Percentiles rank a stretch among this genome's conserved stretches.
Evolutionary conservation across 2,329 filamentous ascomycete species (phyloP).

Genomic region (Scytalidium sp.): DNA sequence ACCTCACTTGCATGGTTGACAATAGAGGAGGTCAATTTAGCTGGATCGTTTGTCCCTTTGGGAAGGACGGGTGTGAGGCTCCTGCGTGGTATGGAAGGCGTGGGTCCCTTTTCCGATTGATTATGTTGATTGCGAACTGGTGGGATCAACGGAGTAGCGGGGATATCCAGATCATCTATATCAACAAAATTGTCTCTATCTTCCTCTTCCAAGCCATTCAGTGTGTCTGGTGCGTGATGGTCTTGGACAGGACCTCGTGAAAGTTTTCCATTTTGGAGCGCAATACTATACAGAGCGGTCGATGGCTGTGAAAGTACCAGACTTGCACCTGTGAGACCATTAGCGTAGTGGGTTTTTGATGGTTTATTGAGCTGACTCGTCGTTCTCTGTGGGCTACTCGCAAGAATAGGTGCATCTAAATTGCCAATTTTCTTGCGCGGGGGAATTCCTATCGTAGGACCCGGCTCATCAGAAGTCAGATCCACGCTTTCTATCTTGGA

Average conservation of each 20-base stretch:
- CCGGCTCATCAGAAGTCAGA: not conserved
- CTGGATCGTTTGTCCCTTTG: not conserved
- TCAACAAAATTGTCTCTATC: not conserved
- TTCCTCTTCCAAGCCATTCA: not conserved
- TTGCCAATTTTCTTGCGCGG: not conserved
- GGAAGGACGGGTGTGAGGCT: not conserved
- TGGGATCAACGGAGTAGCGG: not conserved
- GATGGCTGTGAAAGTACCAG: slow-evolving; percentile 14
- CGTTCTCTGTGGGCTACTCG: not conserved
- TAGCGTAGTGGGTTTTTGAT: slow-evolving; percentile 22
- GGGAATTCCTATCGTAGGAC: not conserved
- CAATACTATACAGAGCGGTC: not conserved
- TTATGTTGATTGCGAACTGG: not conserved
- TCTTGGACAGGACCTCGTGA: not conserved
- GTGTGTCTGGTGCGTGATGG: not conserved
- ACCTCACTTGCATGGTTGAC: not conserved
- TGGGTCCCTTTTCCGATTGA: not conserved
- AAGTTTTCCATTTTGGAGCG: not conserved
- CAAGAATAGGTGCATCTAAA: not conserved
- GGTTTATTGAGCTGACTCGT: not conserved
- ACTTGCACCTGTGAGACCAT: slow-evolving; percentile 22
- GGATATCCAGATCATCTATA: not conserved
- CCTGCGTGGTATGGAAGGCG: not conserved
- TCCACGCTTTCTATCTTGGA: not conserved
- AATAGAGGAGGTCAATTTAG: not conserved